Evolutionary conservation across 1,284 basidiomycete genomes (phyloP).

Genomic region (Waitea zeae): DNA sequence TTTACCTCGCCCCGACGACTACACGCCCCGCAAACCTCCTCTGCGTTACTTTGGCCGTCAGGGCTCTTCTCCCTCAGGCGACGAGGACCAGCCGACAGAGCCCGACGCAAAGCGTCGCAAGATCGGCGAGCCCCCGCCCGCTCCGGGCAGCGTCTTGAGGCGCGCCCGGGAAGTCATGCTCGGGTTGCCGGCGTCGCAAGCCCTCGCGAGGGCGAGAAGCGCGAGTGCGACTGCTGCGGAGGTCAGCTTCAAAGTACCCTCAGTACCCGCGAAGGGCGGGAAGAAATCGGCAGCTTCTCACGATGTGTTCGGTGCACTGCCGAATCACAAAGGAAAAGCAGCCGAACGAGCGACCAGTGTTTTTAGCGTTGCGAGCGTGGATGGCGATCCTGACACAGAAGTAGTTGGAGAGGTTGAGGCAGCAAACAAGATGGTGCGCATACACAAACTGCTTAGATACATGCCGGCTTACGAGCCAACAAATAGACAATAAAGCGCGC

Average conservation of each 20-base stretch:
- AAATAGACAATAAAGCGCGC: conserved; percentile 16
- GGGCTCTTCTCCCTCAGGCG: conserved; percentile 11
- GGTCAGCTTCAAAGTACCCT: background rate
- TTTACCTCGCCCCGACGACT: conserved; percentile 56
- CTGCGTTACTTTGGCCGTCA: conserved; percentile 13
- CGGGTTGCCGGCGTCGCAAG: conserved; percentile 13
- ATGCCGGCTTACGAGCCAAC: conserved; percentile 22
- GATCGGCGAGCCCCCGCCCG: conserved; percentile 7
- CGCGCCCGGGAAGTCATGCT: conserved; percentile 19
- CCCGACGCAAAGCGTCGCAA: conserved; percentile 6
- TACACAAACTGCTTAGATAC: conserved; percentile 5
- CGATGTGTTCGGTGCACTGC: background rate
- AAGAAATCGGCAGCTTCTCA: background rate
- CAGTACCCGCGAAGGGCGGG: background rate
- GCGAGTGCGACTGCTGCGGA: conserved; percentile 3
- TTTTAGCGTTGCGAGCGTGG: conserved; percentile 8
- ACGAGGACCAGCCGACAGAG: conserved; percentile 6
- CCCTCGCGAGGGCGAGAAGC: conserved; percentile 5
- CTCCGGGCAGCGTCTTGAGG: conserved; percentile 13
- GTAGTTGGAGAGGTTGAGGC: conserved; percentile 6
- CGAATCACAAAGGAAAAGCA: conserved; percentile 6
- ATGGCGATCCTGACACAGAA: conserved; percentile 10
- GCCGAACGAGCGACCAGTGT: conserved; percentile 6
- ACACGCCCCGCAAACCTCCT: conserved; percentile 51
- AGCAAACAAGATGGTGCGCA: too few relatives aligned